phyloP scores from a whole-genome alignment of 139 green algal genomes.

The Edaphochlamys debaryana region DNA sequence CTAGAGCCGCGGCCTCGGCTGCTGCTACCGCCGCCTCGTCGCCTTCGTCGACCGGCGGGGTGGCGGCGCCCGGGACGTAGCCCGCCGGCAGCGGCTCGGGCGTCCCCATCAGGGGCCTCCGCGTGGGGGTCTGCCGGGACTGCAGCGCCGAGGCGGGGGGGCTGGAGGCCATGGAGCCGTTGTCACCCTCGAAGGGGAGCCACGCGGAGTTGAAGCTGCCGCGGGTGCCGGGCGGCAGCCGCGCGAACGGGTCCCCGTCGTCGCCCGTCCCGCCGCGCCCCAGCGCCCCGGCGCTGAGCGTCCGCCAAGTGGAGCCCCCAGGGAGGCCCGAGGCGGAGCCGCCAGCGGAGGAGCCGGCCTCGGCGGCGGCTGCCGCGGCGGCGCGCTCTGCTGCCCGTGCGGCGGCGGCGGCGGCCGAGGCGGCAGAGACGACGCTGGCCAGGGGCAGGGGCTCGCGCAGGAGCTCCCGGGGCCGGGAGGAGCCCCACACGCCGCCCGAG shows the following conservation, averaged over 20 bases:
- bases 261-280: not conserved
- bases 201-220: slow-evolving; percentile 12
- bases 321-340: too few relatives aligned
- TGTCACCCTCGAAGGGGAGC: slow-evolving; percentile 15
- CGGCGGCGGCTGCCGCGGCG: not conserved
- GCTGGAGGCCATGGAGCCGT: slow-evolving; percentile 11
- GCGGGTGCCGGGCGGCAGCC: not conserved
- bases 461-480: slow-evolving; percentile 3
- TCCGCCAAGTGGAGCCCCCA: not conserved
- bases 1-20: not conserved
- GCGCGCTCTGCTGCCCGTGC: not conserved
- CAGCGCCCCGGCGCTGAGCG: not conserved
- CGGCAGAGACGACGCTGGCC: slow-evolving; percentile 29
- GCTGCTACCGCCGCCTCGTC: not conserved
- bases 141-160: not conserved
- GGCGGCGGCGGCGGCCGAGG: not conserved
- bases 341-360: too few relatives aligned
- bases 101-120: not conserved
- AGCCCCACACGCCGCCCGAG: slow-evolving; percentile 39
- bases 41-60: not conserved
- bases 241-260: not conserved
- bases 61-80: slow-evolving; percentile 8
- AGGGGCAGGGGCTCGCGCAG: slow-evolving; percentile 44
- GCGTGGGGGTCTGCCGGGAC: not conserved
- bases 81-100: slow-evolving; percentile 28